Conservation (phyloP, 768 basidiomycete genomes). For the Clitopilus hobsonii region DNA sequence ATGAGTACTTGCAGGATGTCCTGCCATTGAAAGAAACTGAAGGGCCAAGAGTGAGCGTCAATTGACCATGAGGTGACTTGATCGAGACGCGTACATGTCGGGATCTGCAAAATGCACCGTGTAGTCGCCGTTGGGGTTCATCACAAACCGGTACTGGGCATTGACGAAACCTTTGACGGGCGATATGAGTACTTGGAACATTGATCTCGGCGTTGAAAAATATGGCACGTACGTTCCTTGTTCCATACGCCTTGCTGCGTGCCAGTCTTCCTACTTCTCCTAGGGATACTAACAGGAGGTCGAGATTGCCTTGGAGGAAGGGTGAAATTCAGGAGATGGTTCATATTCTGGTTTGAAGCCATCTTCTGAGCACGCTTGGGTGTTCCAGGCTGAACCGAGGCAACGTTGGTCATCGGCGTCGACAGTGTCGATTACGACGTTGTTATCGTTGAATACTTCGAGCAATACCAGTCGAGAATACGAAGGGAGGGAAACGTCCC, state of each 20-base stretch:
- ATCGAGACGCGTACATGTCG: constrained; percentile 69
- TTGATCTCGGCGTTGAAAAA: constrained; percentile 9
- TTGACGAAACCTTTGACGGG: constrained; percentile 79
- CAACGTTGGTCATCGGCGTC: constrained; percentile 31
- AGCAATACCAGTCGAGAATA: not conserved
- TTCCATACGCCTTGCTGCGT: constrained; percentile 71
- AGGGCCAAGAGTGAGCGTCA: not conserved
- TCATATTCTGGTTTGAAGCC: constrained; percentile 56
- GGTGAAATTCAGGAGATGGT: constrained; percentile 92
- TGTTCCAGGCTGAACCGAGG: constrained; percentile 30
- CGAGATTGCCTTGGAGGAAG: constrained; percentile 81
- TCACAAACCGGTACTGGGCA: constrained; percentile 92
- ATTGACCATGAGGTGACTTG: constrained; percentile 3
- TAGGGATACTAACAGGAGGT: constrained; percentile 50
- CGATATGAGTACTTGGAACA: constrained; percentile 11
- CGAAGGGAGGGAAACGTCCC: constrained; percentile 32
- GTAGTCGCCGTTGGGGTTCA: constrained; percentile 89
- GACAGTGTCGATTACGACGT: not conserved
- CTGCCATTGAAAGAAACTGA: constrained; percentile 91
- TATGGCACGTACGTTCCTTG: constrained; percentile 75
- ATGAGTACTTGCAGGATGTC: constrained; percentile 95
- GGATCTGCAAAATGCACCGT: constrained; percentile 97
- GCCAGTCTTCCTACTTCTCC: constrained; percentile 71
- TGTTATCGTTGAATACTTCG: not conserved
- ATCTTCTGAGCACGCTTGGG: constrained; percentile 66